Evolutionary conservation across 2,329 filamentous ascomycete genomes (phyloP).

Genomic region (Zalaria obscura): DNA sequence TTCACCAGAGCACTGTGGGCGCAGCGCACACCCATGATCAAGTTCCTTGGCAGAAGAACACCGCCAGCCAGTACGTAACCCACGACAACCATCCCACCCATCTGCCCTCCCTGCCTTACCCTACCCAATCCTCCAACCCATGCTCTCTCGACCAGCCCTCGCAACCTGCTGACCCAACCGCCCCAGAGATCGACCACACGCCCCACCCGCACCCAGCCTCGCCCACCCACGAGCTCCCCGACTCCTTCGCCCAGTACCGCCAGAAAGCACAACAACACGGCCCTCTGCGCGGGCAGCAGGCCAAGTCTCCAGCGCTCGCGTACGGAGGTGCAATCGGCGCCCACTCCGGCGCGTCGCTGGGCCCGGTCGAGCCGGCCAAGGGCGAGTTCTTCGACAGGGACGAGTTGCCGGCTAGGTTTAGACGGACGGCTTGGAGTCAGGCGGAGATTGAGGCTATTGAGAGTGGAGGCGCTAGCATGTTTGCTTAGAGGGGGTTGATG

Average conservation of each 20-base stretch:
- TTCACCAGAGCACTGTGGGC: constrained; percentile 31
- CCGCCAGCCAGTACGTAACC: constrained; percentile 26
- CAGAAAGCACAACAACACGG: constrained; percentile 67
- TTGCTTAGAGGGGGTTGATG: constrained; percentile 23
- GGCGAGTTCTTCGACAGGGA: constrained; percentile 80
- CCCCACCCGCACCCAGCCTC: constrained; percentile 61
- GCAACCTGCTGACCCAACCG: constrained; percentile 2
- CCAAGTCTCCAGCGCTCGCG: constrained; percentile 6
- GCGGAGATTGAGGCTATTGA: constrained; percentile 93
- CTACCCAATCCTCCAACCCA: constrained; percentile 1
- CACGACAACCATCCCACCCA: neutral
- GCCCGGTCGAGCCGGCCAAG: constrained; percentile 52
- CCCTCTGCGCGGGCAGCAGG: constrained; percentile 36
- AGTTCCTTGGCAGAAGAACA: constrained; percentile 35
- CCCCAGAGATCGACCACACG: constrained; percentile 58
- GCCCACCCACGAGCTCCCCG: constrained; percentile 49
- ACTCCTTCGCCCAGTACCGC: constrained; percentile 62
- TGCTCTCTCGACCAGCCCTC: neutral
- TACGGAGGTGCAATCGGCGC: constrained; percentile 39
- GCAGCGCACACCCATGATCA: constrained; percentile 36
- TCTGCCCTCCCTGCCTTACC: constrained; percentile 4
- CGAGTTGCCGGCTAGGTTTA: constrained; percentile 76
- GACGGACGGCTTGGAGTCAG: constrained; percentile 55
- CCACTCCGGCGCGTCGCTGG: constrained; percentile 53
- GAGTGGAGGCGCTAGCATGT: constrained; percentile 69